Evolutionary conservation across 768 basidiomycete species (phyloP).

Genomic region (Russula brevipes): DNA sequence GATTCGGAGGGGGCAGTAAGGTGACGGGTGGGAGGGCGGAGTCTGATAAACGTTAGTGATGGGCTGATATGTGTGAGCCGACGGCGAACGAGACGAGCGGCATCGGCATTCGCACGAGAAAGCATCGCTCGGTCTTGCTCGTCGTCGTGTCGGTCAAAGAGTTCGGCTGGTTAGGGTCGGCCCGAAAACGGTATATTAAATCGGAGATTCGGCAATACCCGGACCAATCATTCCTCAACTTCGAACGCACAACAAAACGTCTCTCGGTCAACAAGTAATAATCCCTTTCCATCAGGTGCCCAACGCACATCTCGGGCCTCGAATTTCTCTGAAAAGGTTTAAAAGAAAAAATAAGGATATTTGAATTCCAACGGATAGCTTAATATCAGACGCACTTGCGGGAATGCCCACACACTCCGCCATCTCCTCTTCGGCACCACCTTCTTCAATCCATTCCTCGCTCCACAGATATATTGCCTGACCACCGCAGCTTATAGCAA

Average conservation of each 20-base stretch:
- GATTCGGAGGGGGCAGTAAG: constrained; percentile 22
- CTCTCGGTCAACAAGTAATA: constrained; percentile 69
- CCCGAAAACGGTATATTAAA: background rate
- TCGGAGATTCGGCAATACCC: constrained; percentile 19
- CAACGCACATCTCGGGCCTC: constrained; percentile 64
- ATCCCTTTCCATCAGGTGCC: constrained; percentile 83
- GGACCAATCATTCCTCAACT: constrained; percentile 15
- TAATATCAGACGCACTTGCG: constrained; percentile 51
- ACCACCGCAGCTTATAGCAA: constrained; percentile 62
- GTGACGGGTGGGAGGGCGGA: constrained; percentile 2
- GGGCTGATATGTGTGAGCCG: constrained; percentile 6
- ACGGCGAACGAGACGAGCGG: constrained; percentile 22
- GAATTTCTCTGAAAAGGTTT: constrained; percentile 52
- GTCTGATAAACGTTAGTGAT: background rate
- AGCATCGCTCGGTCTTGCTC: constrained; percentile 21
- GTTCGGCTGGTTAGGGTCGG: background rate
- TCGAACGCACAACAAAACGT: constrained; percentile 53
- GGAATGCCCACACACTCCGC: constrained; percentile 90
- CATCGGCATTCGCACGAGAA: constrained; percentile 18
- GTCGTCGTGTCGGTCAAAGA: constrained; percentile 14
- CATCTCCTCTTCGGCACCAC: constrained; percentile 60
- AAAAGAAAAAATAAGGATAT: background rate
- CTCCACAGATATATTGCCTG: constrained; percentile 75
- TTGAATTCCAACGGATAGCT: background rate
- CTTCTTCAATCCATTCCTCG: constrained; percentile 66